Conservation (phyloP, 2,329 filamentous ascomycete genomes). For the Pseudocercospora fijiensis region DNA sequence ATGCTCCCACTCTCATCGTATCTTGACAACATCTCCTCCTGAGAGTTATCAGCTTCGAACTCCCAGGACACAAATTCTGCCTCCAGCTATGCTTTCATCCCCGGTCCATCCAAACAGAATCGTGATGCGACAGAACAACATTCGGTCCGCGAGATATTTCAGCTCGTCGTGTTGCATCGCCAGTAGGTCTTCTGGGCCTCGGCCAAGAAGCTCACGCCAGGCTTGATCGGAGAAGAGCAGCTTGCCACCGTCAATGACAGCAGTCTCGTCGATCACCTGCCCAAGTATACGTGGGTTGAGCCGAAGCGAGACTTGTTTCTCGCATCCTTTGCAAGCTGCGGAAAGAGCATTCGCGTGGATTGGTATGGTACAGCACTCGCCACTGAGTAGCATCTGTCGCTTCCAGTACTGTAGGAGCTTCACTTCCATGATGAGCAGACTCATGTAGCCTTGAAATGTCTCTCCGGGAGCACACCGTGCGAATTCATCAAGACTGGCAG, state of each 20-base stretch:
- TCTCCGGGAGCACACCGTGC: constrained; percentile 39
- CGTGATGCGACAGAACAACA: constrained; percentile 55
- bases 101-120: constrained; percentile 57
- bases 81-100: constrained; percentile 35
- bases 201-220: constrained; percentile 54
- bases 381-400: constrained; percentile 48
- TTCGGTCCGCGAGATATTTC: constrained; percentile 52
- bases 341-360: constrained; percentile 53
- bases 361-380: constrained; percentile 54
- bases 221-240: constrained; percentile 55
- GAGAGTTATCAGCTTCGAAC: constrained; percentile 47
- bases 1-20: background rate
- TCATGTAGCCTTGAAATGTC: constrained; percentile 47
- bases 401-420: constrained; percentile 44
- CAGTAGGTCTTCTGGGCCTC: constrained; percentile 48
- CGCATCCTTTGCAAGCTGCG: constrained; percentile 45
- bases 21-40: too few species aligned
- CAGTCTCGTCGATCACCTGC: constrained; percentile 56
- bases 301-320: constrained; percentile 38
- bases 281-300: constrained; percentile 49
- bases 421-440: constrained; percentile 45
- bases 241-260: constrained; percentile 52
- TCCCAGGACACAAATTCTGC: constrained; percentile 42
- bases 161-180: constrained; percentile 42
- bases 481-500: constrained; percentile 49